Evolutionary conservation across 441 rosid genomes (phyloP).

Genomic region (Macaranga tanarius): DNA sequence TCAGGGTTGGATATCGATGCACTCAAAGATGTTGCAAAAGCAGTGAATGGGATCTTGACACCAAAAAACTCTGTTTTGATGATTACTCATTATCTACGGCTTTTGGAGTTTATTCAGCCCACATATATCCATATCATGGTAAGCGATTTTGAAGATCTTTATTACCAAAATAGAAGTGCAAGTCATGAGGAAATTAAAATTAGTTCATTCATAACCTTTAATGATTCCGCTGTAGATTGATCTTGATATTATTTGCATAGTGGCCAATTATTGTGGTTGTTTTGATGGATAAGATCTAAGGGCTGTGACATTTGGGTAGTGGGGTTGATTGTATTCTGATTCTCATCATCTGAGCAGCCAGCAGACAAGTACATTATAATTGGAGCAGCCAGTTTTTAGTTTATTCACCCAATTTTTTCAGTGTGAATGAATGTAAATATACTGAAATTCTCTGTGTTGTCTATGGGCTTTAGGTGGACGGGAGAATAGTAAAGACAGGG

Average conservation of each 20-base stretch:
- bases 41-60: constrained; percentile 82
- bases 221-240: background rate
- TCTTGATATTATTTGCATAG: background rate
- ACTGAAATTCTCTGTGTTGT: background rate
- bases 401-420: background rate
- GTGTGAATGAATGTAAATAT: background rate
- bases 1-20: constrained; percentile 99
- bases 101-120: constrained; percentile 78
- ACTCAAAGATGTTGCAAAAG: constrained; percentile 84
- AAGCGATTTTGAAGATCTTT: constrained; percentile 27
- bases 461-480: constrained; percentile 58
- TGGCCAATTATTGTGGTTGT: too few relatives aligned
- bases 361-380: too few relatives aligned
- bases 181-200: background rate
- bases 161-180: background rate
- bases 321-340: too few relatives aligned
- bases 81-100: constrained; percentile 90
- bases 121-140: constrained; percentile 86
- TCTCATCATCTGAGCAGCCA: too few relatives aligned
- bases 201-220: too few relatives aligned
- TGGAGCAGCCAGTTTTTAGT: background rate
- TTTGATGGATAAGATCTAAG: too few relatives aligned
- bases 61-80: constrained; percentile 80
- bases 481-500: constrained; percentile 80
- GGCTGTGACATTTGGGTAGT: too few relatives aligned